Evolutionary conservation across 192 early-diverging fungal genomes (phyloP), one percentile per base, ranked within the genome.

Genomic region (Entophlyctis helioformis): DNA sequence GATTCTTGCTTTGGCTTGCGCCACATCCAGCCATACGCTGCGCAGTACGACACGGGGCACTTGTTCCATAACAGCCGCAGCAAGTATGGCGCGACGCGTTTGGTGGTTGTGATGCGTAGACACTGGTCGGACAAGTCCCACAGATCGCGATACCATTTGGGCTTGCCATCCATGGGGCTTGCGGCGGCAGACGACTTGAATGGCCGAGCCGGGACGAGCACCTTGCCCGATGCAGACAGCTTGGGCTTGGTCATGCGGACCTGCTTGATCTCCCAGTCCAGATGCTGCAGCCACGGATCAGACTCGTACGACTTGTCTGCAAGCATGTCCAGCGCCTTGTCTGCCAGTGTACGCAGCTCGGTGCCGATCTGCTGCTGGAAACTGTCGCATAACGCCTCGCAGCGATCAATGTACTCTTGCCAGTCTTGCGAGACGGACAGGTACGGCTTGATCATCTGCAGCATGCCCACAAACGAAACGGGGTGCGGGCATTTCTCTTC

Each of bases 401-500:
- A 60, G 3, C 56, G 59, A 3, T 39, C 36, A 2, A 93, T 44
- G 53, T 85, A 96, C 9, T 72, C 59, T 5, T 74, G 59, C 95
- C 92, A 98, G 23, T 70, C 72, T n/a, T 71, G 59, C 25, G 80
- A 75, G 11, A 85, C 84, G 0, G 95, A 80, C 44, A 98, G 50
- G 53, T 87, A 91, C 3, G 78, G 78, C 28, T 74, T 81, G 3
- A 84, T 79, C 88, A 98, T 94, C 34, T 82, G 73, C 41, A 93
- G 41, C 53, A 87, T 84, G 0, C 95, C 95, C 2, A 82, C 81
- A 66, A 98, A 89, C 24, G 91, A 91, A 28, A 81, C 87, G 2
- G 91, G 91, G 48, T 94, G 92, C 13, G 95, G 95, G 50, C 91
- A 96, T 36, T 87, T 87, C 18, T 68, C 33, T 18, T 60, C 48